phyloP scores from a whole-genome alignment of 495 filamentous ascomycete genomes.

The Monascus purpureus region DNA sequence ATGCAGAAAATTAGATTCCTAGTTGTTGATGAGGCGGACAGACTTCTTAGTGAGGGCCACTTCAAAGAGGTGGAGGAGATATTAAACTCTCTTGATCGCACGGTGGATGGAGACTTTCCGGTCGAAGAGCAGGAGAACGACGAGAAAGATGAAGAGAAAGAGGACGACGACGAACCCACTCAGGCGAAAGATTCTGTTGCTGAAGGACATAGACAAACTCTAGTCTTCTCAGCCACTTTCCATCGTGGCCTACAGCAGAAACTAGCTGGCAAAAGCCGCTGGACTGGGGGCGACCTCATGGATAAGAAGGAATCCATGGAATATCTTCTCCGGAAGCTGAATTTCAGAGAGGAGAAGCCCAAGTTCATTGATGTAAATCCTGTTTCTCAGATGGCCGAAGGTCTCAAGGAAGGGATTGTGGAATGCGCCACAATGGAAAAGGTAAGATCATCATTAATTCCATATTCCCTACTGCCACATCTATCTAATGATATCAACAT shows the following conservation, averaged over 20 bases:
- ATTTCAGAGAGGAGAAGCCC: constrained; percentile 68
- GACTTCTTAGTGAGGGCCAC: constrained; percentile 80
- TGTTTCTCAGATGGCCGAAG: constrained; percentile 66
- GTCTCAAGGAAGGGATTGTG: constrained; percentile 77
- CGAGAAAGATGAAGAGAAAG: constrained; percentile 24
- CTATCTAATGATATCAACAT: constrained; percentile 3
- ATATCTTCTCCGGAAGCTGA: constrained; percentile 79
- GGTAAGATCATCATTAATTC: constrained; percentile 22
- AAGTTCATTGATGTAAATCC: constrained; percentile 91
- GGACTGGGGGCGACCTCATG: constrained; percentile 42
- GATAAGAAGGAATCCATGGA: constrained; percentile 72
- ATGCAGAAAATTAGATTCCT: constrained; percentile 64
- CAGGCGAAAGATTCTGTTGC: no score
- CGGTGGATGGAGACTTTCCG: constrained; percentile 20
- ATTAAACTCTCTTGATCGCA: constrained; percentile 54
- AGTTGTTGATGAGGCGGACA: constrained; percentile 89
- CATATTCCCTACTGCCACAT: constrained; percentile 1
- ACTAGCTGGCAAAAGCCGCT: constrained; percentile 57
- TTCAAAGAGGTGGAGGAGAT: constrained; percentile 91
- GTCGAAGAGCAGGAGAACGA: constrained; percentile 23
- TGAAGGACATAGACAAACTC: constrained; percentile 51
- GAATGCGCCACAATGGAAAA: constrained; percentile 91
- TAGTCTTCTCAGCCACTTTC: constrained; percentile 96
- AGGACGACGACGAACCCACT: constrained; percentile 14
- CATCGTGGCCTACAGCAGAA: constrained; percentile 82